Evolutionary conservation across 2,329 filamentous ascomycete species (phyloP).

Genomic region (Leptodontidium sp.): DNA sequence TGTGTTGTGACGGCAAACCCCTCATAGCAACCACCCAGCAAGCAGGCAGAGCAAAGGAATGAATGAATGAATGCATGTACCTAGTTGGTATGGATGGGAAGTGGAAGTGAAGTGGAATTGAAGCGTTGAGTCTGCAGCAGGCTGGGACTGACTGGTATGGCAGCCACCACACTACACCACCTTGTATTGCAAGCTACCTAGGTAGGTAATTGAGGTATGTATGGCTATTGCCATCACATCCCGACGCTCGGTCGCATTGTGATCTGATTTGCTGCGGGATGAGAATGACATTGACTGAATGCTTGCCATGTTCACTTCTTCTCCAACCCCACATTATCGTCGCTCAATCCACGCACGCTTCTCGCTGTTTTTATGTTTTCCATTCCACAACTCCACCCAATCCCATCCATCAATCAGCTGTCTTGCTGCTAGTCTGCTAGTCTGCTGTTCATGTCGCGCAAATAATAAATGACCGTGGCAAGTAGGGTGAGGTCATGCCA

Average conservation of each 20-base stretch:
- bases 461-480: slow-evolving; percentile 12
- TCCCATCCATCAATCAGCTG: not conserved
- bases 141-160: too few species aligned
- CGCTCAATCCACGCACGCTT: not conserved
- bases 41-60: not conserved
- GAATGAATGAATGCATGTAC: too few species aligned
- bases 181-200: too few species aligned
- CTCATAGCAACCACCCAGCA: not conserved
- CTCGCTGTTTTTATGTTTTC: not conserved
- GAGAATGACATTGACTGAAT: not conserved
- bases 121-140: too few species aligned
- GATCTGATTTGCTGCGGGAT: not conserved
- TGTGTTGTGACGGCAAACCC: not conserved
- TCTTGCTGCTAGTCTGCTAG: not conserved
- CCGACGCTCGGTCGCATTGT: not conserved
- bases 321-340: slow-evolving; percentile 14
- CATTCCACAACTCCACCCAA: not conserved
- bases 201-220: too few species aligned
- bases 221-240: slow-evolving; percentile 2
- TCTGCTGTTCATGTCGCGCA: slow-evolving; percentile 7
- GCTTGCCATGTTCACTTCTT: not conserved
- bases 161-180: too few species aligned
- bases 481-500: slow-evolving; percentile 29
- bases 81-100: too few species aligned
- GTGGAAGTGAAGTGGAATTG: too few species aligned